These are phyloP conservation scores for Nannochloropsis oceanica DNA, from an alignment of 108 stramenopile species.

Conservation along the genomic window DNA sequence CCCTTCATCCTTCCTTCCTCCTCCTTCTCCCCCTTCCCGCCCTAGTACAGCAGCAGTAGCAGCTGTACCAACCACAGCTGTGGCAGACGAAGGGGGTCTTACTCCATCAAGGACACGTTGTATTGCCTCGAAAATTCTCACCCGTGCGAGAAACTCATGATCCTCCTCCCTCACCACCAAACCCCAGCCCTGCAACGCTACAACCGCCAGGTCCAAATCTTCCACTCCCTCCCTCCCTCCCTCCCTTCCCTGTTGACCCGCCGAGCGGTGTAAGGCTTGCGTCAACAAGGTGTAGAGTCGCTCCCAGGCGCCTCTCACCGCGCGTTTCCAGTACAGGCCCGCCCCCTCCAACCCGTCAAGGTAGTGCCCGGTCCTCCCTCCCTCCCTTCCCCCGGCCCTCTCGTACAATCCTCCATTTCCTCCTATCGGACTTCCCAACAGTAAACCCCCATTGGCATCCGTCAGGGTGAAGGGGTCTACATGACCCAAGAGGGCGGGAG, in stretches of 20 bases:
- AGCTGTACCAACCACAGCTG: background rate
- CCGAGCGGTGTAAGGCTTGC: background rate
- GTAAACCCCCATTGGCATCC: background rate
- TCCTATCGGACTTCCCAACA: background rate
- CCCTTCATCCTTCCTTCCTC: background rate
- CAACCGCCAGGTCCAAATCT: background rate
- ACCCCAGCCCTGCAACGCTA: conserved; percentile 7
- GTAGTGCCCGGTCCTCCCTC: background rate
- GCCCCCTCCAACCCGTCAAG: background rate
- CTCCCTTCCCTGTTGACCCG: background rate
- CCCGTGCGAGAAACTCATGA: conserved; percentile 31
- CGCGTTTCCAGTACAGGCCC: background rate
- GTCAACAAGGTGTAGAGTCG: background rate
- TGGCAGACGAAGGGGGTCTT: background rate
- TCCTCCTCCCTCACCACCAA: background rate
- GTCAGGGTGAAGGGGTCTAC: background rate
- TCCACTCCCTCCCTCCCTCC: no score
- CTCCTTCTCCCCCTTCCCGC: background rate
- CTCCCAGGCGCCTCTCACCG: background rate
- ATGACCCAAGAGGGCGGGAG: background rate
- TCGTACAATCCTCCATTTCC: background rate
- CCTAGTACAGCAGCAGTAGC: background rate
- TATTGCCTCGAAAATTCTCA: conserved; percentile 17
- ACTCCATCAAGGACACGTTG: conserved; percentile 1
- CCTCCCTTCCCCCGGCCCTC: background rate